Percentiles rank a stretch among this genome's conserved stretches.
These are phyloP conservation scores for Boletus barrowsii DNA, from an alignment of 768 basidiomycete genomes.

Conservation along the genomic window DNA sequence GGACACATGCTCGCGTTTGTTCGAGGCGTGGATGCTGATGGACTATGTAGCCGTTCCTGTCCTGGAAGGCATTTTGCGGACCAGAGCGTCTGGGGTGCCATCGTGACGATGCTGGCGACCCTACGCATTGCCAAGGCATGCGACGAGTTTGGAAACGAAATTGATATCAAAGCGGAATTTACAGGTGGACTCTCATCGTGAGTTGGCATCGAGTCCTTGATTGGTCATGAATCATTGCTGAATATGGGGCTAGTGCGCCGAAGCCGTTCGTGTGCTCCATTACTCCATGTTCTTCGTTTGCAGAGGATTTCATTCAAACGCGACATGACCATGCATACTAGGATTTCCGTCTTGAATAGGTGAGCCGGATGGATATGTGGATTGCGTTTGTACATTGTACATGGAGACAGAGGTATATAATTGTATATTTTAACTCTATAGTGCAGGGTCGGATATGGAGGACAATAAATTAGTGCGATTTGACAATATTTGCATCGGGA, in stretches of 20 bases:
- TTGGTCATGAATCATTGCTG: neutral
- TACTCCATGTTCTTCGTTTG: constrained; percentile 10
- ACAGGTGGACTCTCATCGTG: constrained; percentile 22
- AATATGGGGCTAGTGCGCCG: constrained; percentile 14
- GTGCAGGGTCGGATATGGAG: neutral
- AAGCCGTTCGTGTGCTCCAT: constrained; percentile 26
- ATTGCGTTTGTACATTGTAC: neutral
- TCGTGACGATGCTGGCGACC: constrained; percentile 32
- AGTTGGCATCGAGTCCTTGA: neutral
- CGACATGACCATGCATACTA: neutral
- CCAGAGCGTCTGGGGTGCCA: constrained; percentile 30
- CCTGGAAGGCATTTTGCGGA: constrained; percentile 36
- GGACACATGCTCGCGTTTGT: neutral
- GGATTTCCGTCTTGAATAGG: neutral
- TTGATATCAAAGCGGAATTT: constrained; percentile 25
- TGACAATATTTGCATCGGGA: neutral
- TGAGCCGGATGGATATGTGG: neutral
- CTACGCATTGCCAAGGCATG: constrained; percentile 25
- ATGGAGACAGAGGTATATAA: neutral
- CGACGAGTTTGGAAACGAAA: constrained; percentile 30
- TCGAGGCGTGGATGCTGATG: neutral
- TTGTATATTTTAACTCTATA: constrained; percentile 1
- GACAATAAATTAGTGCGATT: constrained; percentile 7
- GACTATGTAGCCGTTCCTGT: constrained; percentile 24
- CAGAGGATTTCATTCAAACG: constrained; percentile 15